Conservation (phyloP, 2,329 filamentous ascomycete genomes). For the Fusarium humuli region DNA sequence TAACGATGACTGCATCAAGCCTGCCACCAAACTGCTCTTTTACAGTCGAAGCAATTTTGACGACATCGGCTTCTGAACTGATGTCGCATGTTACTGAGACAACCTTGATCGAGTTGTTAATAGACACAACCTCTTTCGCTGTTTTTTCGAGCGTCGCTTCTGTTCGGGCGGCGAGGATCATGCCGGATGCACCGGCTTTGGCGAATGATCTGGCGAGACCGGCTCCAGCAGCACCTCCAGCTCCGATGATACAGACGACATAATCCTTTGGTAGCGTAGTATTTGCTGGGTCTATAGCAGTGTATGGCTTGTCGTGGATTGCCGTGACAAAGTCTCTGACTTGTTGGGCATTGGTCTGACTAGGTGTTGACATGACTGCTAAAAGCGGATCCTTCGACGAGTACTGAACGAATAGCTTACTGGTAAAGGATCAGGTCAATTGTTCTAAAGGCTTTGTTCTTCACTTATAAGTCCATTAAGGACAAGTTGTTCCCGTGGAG, state of each 20-base stretch:
- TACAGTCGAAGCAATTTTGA: not conserved
- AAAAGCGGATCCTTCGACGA: accelerated
- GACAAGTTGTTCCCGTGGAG: accelerated
- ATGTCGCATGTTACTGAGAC: not conserved
- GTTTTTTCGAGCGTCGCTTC: not conserved
- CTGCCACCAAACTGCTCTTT: not conserved
- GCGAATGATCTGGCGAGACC: conserved; percentile 7
- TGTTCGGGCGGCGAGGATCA: conserved; percentile 11
- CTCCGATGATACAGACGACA: conserved; percentile 14
- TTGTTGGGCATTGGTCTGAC: not conserved
- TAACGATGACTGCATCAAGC: conserved; percentile 4
- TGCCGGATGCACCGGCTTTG: not conserved
- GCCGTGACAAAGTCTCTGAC: not conserved
- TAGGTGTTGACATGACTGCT: not conserved
- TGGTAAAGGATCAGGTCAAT: accelerated
- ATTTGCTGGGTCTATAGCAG: not conserved
- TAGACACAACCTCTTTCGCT: accelerated
- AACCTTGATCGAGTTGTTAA: not conserved
- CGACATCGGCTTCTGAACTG: not conserved
- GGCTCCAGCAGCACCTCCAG: conserved; percentile 8
- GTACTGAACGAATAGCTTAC: not conserved
- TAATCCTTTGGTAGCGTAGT: not conserved
- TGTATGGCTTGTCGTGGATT: conserved; percentile 1
- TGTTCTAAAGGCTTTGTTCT: accelerated
- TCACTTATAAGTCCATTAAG: not conserved